These are phyloP conservation scores for Cryptococcus hybrid DNA, from an alignment of 1,284 basidiomycete genomes.

Conservation along the genomic window DNA sequence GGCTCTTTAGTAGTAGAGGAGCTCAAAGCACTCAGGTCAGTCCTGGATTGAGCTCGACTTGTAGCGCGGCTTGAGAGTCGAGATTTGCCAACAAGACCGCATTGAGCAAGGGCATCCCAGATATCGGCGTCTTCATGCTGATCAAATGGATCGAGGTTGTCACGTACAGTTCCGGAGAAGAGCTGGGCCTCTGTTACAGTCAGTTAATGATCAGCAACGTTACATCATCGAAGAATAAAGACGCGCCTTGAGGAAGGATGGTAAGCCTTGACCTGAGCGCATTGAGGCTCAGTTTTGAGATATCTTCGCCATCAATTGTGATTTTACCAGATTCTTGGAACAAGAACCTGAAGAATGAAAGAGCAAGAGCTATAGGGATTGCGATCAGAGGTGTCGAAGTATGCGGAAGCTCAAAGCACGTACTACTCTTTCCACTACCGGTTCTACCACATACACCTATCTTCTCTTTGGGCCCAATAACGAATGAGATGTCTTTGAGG, in stretches of 20 bases:
- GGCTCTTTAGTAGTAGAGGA: not conserved
- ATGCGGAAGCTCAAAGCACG: not conserved
- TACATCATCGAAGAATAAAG: not conserved
- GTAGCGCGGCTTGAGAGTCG: constrained; percentile 27
- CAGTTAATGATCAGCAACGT: not conserved
- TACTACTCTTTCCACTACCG: constrained; percentile 48
- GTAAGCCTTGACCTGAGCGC: constrained; percentile 55
- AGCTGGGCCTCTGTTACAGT: constrained; percentile 48
- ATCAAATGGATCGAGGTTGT: constrained; percentile 54
- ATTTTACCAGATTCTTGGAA: constrained; percentile 50
- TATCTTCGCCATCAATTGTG: constrained; percentile 53
- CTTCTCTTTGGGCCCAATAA: constrained; percentile 53
- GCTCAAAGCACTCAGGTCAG: constrained; percentile 2
- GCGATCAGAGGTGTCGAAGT: not conserved
- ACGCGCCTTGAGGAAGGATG: constrained; percentile 54
- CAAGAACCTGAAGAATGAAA: constrained; percentile 55
- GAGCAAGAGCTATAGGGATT: constrained; percentile 40
- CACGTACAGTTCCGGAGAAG: constrained; percentile 51
- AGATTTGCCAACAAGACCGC: constrained; percentile 44
- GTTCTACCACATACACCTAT: constrained; percentile 57
- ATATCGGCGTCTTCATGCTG: constrained; percentile 54
- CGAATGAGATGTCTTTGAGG: constrained; percentile 53
- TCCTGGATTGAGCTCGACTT: constrained; percentile 15
- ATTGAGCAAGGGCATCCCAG: constrained; percentile 55
- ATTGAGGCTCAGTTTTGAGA: constrained; percentile 51